A percentile compares a stretch with the other conserved stretches of the same genome.
Conservation (phyloP, 2,329 filamentous ascomycete genomes). For the Fusarium continuum region DNA sequence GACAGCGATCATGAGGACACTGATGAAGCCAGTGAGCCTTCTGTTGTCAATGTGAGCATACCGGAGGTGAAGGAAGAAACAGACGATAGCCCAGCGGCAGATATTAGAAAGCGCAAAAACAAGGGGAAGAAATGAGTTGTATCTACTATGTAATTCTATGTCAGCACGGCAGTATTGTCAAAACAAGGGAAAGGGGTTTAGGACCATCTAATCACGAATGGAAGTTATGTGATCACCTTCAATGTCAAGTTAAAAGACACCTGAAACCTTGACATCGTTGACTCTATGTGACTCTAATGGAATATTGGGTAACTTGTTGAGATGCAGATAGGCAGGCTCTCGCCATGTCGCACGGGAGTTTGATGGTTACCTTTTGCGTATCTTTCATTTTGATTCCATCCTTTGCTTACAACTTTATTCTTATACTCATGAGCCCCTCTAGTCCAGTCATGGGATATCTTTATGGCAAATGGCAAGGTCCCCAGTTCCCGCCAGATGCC, state of each 20-base stretch:
- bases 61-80: conserved; percentile 21
- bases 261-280: too few relatives aligned
- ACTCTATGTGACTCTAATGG: too few relatives aligned
- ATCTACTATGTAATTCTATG: conserved; percentile 21
- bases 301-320: too few relatives aligned
- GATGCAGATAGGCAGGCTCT: too few relatives aligned
- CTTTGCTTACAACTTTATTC: too few relatives aligned
- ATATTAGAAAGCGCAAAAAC: conserved; percentile 39
- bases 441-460: too few relatives aligned
- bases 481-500: background rate
- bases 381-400: background rate
- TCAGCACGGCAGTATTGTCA: background rate
- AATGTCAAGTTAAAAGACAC: too few relatives aligned
- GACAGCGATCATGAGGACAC: conserved; percentile 20
- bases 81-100: conserved; percentile 35
- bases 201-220: conserved; percentile 2
- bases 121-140: conserved; percentile 41
- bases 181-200: conserved; percentile 10
- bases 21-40: conserved; percentile 1
- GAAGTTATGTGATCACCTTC: too few relatives aligned
- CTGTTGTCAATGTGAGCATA: conserved; percentile 22
- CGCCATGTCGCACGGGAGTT: background rate
- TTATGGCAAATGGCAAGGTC: too few relatives aligned
- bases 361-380: background rate
- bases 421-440: too few relatives aligned